These are phyloP conservation scores for Gilbertella persicaria DNA, from an alignment of 371 early-diverging fungal genomes.

Conservation along the genomic window DNA sequence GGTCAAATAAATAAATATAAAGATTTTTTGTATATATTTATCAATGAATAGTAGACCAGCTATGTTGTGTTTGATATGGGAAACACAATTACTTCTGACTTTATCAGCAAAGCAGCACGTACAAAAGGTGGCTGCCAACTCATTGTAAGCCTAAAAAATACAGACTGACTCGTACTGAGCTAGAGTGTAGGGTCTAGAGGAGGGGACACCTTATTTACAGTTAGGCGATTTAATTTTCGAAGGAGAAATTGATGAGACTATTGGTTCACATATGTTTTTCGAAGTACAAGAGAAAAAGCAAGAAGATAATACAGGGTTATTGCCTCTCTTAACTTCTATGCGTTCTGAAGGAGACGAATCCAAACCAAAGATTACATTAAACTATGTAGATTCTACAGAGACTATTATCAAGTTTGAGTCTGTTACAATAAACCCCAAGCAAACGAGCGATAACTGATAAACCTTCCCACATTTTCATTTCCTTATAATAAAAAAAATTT, in stretches of 20 bases:
- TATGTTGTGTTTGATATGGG: conserved; percentile 27
- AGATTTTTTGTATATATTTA: background rate
- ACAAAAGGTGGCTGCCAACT: conserved; percentile 18
- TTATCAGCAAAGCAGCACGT: conserved; percentile 4
- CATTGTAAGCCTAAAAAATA: conserved; percentile 6
- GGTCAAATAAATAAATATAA: background rate
- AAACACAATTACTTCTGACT: conserved; percentile 1
- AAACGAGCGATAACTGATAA: no score
- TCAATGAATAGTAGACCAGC: conserved; percentile 7
- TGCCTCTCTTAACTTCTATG: conserved; percentile 25
- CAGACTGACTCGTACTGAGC: background rate
- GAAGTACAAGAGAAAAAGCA: conserved; percentile 19
- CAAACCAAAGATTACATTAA: background rate
- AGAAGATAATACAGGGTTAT: conserved; percentile 9
- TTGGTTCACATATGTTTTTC: conserved; percentile 27
- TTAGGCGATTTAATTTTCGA: conserved; percentile 16
- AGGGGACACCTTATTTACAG: conserved; percentile 22
- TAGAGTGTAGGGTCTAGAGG: conserved; percentile 21
- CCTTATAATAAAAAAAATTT: background rate
- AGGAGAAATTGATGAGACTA: conserved; percentile 25
- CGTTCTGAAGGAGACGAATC: conserved; percentile 6
- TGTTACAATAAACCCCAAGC: conserved; percentile 2
- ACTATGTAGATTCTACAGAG: conserved; percentile 13
- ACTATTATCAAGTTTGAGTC: conserved; percentile 8
- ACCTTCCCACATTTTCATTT: conserved; percentile 14